Base-by-base conservation (phyloP, 1,139 yeast genomes). In the Saccharomyces hybrid region DNA sequence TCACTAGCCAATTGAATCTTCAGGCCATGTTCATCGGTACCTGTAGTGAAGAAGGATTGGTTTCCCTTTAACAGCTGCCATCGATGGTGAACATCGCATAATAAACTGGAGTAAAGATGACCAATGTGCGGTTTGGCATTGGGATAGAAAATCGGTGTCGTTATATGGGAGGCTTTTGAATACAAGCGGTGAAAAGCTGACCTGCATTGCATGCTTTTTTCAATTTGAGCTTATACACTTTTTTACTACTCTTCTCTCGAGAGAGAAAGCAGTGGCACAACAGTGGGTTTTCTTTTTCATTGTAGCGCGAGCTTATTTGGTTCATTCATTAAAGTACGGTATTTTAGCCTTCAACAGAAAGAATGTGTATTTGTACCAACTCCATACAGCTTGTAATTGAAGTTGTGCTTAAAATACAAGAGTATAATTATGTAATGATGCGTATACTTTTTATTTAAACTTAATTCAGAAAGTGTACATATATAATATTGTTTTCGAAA, bases 1-100 rank as follows among this genome's bases (percentile, higher is more conserved):
- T 78, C 80, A 2, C 84, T 84, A 0, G 90, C 89, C 0, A 86
- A 84, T 52, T 89, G 95, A 42, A 93, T 91, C 73, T 93, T 93
- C 58, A 90, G 73, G 0, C 99, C 99, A 69, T 93, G 99, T 71
- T 93, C 99, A 69, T 93, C 99, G 0, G 98, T 91, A 0, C 99
- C 99, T 0, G 99, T 93, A 9, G 88, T 79, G 66, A 91, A 78
- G 58, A 75, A 80, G 0, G 88, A 72, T 1, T 68, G 64, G 0
- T 79, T 76, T 5, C 78, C 71, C 49, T 72, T 74, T 49, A 84
- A 70, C 26, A 64, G 65, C 50, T 80, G 80, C 96, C 96, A 91
- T 59, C 96, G 75, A 58, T 77, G 80, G 55, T 86, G 74, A 1
- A 85, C 84, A 71, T 93, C 98, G 51, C 93, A 84, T 42, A 93